A percentile compares a stretch with the other conserved stretches of the same genome.
Evolutionary conservation across 23 red algal species (phyloP).

Genomic region (Gracilaria domingensis): DNA sequence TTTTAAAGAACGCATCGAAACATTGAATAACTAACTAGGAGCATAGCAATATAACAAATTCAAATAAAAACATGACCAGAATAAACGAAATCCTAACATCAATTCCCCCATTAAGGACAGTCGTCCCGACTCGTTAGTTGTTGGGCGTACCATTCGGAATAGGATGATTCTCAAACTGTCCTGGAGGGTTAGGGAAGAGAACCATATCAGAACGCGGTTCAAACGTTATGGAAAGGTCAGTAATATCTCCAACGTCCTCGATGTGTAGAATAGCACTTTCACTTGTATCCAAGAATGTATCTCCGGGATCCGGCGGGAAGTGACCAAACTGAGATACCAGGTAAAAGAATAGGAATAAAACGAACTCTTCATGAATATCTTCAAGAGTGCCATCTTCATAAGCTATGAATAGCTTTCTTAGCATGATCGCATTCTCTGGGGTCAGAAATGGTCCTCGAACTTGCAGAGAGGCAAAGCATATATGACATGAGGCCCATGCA

Average conservation of each 20-base stretch:
- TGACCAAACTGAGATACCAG: background rate
- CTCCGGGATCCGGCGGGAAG: background rate
- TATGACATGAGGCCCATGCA: background rate
- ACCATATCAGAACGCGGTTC: background rate
- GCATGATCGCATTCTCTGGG: background rate
- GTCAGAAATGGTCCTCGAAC: background rate
- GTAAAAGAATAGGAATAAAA: background rate
- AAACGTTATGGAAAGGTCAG: background rate
- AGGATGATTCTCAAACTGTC: background rate
- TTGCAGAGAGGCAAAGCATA: background rate
- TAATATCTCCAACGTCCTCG: background rate
- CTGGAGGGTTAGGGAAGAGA: background rate
- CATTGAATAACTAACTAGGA: no score
- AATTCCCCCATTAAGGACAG: background rate
- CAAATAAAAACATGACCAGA: no score
- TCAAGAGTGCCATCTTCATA: background rate
- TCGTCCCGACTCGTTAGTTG: background rate
- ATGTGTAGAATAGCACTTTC: background rate
- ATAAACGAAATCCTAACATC: background rate
- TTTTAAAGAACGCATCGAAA: no score
- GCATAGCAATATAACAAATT: no score
- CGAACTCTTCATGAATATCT: background rate
- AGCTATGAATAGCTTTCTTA: background rate
- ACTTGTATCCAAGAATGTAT: background rate
- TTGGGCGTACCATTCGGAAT: background rate